Evolutionary conservation across 495 filamentous ascomycete genomes (phyloP).

Genomic region (Aspergillus nidulans): DNA sequence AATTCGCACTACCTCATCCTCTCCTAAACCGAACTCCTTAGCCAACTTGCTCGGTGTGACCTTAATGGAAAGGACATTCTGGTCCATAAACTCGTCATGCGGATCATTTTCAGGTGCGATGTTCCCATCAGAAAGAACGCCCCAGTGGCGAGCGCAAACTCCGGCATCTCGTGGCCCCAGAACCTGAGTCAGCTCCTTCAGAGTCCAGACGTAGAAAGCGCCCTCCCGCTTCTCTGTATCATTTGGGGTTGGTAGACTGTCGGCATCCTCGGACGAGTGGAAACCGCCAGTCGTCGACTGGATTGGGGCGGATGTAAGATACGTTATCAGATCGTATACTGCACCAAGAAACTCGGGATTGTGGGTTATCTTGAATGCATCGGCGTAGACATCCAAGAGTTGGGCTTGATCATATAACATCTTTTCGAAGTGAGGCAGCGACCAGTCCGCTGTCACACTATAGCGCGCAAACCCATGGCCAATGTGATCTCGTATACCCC

Average conservation of each 20-base stretch:
- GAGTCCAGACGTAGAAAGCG: constrained; percentile 93
- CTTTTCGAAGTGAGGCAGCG: constrained; percentile 94
- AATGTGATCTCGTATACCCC: constrained; percentile 89
- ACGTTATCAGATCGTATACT: constrained; percentile 78
- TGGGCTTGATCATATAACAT: constrained; percentile 96
- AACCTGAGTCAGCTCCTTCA: constrained; percentile 77
- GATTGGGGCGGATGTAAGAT: constrained; percentile 66
- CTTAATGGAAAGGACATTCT: constrained; percentile 56
- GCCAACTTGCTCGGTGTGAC: constrained; percentile 63
- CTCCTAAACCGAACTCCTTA: constrained; percentile 70
- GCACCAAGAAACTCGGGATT: constrained; percentile 71
- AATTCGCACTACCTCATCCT: constrained; percentile 67
- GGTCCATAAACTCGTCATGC: constrained; percentile 88
- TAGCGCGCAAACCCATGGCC: constrained; percentile 89
- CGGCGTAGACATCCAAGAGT: constrained; percentile 78
- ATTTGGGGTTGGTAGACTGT: constrained; percentile 69
- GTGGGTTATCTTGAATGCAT: constrained; percentile 73
- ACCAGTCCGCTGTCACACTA: constrained; percentile 87
- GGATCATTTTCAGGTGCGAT: constrained; percentile 79
- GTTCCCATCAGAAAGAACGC: constrained; percentile 84
- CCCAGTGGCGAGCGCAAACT: constrained; percentile 80
- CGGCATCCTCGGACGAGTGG: constrained; percentile 85
- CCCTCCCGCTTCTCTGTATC: constrained; percentile 89
- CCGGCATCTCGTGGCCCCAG: constrained; percentile 65
- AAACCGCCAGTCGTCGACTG: constrained; percentile 69